These are phyloP conservation scores for Tolypocladium pustulatum DNA, from an alignment of 2,329 filamentous ascomycete genomes.

Conservation along the genomic window DNA sequence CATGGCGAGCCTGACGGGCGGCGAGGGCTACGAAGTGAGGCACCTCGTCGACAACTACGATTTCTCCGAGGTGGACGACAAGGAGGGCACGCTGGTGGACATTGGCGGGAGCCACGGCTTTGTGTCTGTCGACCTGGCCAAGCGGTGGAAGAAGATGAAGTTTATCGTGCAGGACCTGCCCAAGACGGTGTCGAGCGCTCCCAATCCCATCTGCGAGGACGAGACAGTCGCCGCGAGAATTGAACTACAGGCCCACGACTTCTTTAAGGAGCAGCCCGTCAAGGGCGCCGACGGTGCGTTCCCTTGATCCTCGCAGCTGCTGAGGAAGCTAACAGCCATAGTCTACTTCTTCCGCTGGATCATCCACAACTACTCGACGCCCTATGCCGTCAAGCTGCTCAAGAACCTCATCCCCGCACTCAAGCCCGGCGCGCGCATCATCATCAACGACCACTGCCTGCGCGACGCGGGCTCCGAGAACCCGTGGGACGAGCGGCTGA, in stretches of 20 bases:
- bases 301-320: too few relatives aligned
- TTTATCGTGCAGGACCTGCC: constrained; percentile 46
- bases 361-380: constrained; percentile 50
- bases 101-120: constrained; percentile 49
- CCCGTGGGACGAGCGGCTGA: constrained; percentile 34
- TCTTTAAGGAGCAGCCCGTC: constrained; percentile 45
- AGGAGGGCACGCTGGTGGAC: constrained; percentile 42
- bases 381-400: constrained; percentile 37
- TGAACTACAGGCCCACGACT: constrained; percentile 39
- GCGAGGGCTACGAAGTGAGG: constrained; percentile 43
- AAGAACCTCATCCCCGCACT: constrained; percentile 41
- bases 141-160: constrained; percentile 35
- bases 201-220: constrained; percentile 29
- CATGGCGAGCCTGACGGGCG: constrained; percentile 43
- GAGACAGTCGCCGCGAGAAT: constrained; percentile 27
- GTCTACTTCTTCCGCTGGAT: constrained; percentile 51
- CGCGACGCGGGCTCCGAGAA: constrained; percentile 26
- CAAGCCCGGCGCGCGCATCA: constrained; percentile 40
- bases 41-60: constrained; percentile 45
- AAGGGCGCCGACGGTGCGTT: constrained; percentile 37
- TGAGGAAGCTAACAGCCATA: constrained; percentile 10
- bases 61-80: constrained; percentile 34
- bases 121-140: constrained; percentile 43
- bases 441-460: constrained; percentile 35
- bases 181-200: constrained; percentile 36